These are phyloP conservation scores for Cenococcum geophilum DNA, from an alignment of 495 filamentous ascomycete genomes.

Conservation along the genomic window DNA sequence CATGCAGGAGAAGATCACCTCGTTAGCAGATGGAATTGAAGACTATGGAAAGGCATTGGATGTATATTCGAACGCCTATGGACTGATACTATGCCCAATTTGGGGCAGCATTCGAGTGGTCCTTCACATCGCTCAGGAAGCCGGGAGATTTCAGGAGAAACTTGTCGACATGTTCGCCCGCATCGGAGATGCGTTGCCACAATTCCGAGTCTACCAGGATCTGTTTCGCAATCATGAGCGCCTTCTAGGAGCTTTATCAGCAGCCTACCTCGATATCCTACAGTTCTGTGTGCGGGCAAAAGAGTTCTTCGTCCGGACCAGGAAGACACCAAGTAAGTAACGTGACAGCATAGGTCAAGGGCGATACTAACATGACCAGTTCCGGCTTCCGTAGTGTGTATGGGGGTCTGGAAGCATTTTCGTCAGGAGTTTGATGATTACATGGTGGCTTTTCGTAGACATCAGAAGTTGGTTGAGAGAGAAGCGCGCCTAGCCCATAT, in stretches of 20 bases:
- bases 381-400: too few relatives aligned
- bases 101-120: slow-evolving; percentile 44
- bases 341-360: too few relatives aligned
- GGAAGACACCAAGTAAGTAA: slow-evolving; percentile 13
- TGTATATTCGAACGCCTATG: slow-evolving; percentile 36
- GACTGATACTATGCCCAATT: slow-evolving; percentile 37
- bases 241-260: slow-evolving; percentile 34
- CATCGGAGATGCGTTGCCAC: slow-evolving; percentile 41
- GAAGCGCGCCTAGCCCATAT: slow-evolving; percentile 34
- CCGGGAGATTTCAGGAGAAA: slow-evolving; percentile 38
- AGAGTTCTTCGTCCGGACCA: slow-evolving; percentile 27
- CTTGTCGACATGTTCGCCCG: slow-evolving; percentile 39
- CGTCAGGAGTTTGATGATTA: slow-evolving; percentile 26
- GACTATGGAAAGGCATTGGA: slow-evolving; percentile 42
- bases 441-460: slow-evolving; percentile 29
- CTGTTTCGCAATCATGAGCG: slow-evolving; percentile 36
- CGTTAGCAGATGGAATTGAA: slow-evolving; percentile 37
- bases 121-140: slow-evolving; percentile 34
- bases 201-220: slow-evolving; percentile 35
- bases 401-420: slow-evolving; percentile 32
- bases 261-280: slow-evolving; percentile 41
- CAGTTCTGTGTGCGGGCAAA: slow-evolving; percentile 39
- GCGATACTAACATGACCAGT: too few relatives aligned
- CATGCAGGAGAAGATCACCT: slow-evolving; percentile 16
- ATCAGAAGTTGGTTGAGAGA: slow-evolving; percentile 33